A percentile compares a stretch with the other conserved stretches of the same genome.
Conservation (phyloP, 2,329 filamentous ascomycete species). For the Diaporthe caulivora region DNA sequence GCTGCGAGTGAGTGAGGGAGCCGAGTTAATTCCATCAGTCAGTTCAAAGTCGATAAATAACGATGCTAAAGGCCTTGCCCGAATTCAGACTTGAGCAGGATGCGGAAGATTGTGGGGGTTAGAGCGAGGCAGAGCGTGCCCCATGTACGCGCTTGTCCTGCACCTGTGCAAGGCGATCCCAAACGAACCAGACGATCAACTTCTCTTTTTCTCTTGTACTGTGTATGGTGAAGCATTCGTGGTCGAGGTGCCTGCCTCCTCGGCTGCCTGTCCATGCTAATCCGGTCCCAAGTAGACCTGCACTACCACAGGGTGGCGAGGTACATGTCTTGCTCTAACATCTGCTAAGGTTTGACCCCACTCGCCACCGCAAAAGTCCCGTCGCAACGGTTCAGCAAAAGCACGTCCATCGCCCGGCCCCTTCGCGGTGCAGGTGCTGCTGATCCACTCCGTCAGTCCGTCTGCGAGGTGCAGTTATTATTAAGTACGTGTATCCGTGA, state of each 20-base stretch:
- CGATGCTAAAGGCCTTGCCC: not conserved
- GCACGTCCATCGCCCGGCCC: slow-evolving; percentile 5
- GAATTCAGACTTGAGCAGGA: not conserved
- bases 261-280: not conserved
- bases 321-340: not conserved
- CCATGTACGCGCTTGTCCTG: not conserved
- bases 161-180: not conserved
- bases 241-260: not conserved
- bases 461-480: not conserved
- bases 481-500: not conserved
- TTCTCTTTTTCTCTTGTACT: not conserved
- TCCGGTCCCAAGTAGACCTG: not conserved
- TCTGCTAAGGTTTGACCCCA: slow-evolving; percentile 8
- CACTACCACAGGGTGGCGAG: not conserved
- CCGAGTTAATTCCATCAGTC: not conserved
- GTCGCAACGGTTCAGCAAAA: slow-evolving; percentile 12
- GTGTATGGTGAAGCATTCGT: not conserved
- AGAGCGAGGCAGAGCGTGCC: not conserved
- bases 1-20: not conserved
- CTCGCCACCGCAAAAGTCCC: slow-evolving; percentile 10
- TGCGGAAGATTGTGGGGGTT: slow-evolving; percentile 1
- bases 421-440: not conserved
- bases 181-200: not conserved
- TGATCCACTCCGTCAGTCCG: not conserved
- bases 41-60: not conserved